Conservation (phyloP, 768 basidiomycete genomes). For the Asterophora parasitica region DNA sequence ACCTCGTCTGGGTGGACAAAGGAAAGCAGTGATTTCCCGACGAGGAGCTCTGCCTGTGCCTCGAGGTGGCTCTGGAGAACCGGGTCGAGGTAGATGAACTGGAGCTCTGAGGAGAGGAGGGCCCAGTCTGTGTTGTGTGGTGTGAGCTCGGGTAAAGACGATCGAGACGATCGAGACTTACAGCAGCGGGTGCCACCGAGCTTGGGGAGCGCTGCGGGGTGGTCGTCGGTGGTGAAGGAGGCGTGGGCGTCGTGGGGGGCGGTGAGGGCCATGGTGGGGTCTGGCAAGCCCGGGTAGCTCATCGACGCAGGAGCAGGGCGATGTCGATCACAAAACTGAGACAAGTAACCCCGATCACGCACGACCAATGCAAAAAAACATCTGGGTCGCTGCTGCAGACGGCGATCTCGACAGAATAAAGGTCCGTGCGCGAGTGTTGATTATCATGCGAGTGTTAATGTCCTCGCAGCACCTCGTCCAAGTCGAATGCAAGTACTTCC, state of each 20-base stretch:
- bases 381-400: conserved; percentile 92
- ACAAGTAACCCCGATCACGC: no score
- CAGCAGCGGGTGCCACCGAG: conserved; percentile 74
- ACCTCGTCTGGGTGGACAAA: conserved; percentile 88
- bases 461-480: conserved; percentile 53
- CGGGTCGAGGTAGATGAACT: conserved; percentile 82
- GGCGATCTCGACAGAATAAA: conserved; percentile 76
- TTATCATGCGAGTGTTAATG: not conserved
- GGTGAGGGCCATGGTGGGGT: conserved; percentile 11
- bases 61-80: conserved; percentile 69
- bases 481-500: conserved; percentile 46
- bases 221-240: conserved; percentile 31
- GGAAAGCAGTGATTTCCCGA: conserved; percentile 65
- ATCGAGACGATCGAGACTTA: conserved; percentile 49
- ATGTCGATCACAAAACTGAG: not conserved
- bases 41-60: conserved; percentile 61
- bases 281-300: conserved; percentile 17
- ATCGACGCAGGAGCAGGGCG: conserved; percentile 14
- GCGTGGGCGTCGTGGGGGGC: conserved; percentile 11
- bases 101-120: conserved; percentile 67
- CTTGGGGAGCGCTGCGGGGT: conserved; percentile 40
- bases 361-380: conserved; percentile 47
- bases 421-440: conserved; percentile 40
- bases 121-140: conserved; percentile 61
- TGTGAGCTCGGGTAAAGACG: conserved; percentile 14